A percentile compares a stretch with the other conserved stretches of the same genome.
Evolutionary conservation across 2,329 filamentous ascomycete genomes (phyloP).

Genomic region (Claviceps arundinis): DNA sequence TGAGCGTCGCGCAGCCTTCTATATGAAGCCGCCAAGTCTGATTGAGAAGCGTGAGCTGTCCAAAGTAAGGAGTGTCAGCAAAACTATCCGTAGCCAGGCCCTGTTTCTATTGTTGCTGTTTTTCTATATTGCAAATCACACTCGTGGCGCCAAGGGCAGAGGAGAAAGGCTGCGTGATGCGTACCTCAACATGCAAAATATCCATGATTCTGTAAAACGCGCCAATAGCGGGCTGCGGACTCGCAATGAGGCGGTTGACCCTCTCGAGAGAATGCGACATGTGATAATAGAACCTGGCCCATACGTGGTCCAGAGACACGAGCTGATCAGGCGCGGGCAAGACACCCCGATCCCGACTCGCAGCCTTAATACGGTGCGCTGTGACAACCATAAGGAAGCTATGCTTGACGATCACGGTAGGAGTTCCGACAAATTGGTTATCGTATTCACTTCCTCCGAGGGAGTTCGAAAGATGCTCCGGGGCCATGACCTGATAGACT

Average conservation of each 20-base stretch:
- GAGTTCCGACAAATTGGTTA: slow-evolving; percentile 1
- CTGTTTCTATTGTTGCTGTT: too few relatives aligned
- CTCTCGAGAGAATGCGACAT: slow-evolving; percentile 2
- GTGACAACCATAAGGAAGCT: slow-evolving; percentile 5
- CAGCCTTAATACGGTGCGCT: slow-evolving; percentile 3
- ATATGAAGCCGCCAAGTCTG: slow-evolving; percentile 3
- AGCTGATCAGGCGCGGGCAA: slow-evolving; percentile 2
- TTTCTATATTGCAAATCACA: too few relatives aligned
- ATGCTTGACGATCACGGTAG: slow-evolving; percentile 3
- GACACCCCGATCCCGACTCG: not conserved
- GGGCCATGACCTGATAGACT: slow-evolving; percentile 4
- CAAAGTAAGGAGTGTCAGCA: not conserved
- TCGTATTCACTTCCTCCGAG: slow-evolving; percentile 3
- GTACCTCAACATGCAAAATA: slow-evolving; percentile 5
- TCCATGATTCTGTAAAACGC: slow-evolving; percentile 5
- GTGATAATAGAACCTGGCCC: slow-evolving; percentile 3
- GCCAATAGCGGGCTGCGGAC: slow-evolving; percentile 1
- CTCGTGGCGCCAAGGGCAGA: too few relatives aligned
- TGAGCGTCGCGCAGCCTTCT: slow-evolving; percentile 3
- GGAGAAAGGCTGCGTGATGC: not conserved
- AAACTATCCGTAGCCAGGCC: too few relatives aligned
- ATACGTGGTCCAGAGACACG: not conserved
- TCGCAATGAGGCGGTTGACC: slow-evolving; percentile 1
- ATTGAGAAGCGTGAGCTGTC: slow-evolving; percentile 1
- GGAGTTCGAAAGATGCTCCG: slow-evolving; percentile 2